Base-by-base conservation (phyloP, 2,329 filamentous ascomycete species). In the Neofusicoccum ribis region DNA sequence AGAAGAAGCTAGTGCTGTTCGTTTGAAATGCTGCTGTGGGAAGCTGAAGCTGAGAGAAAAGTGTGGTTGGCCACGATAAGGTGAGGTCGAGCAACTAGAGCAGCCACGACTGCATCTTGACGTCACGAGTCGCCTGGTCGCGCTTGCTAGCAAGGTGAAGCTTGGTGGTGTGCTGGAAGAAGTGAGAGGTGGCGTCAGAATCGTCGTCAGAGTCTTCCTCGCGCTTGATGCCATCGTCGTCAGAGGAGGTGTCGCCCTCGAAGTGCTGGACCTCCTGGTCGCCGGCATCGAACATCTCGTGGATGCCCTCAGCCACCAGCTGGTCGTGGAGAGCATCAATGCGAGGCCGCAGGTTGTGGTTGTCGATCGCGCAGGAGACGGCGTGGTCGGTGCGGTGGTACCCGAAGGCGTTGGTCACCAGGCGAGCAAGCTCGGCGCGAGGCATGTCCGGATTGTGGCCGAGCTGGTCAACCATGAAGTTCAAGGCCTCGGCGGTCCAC, bases 341-440 rank as follows among this genome's bases (percentile, higher is more conserved):
- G 5, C 34, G 17, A 3, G 12, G 11, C 0, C 47, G 44, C 12
- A 63, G 36, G 34, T 52, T 63, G 37, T 63, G 60, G 46, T 63
- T 51, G 20, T 63, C 60, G 8, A 64, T 64, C 27, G 61, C 61
- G 3, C 61, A 64, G 7, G 50, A 37, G 3, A 64, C 50, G 3
- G 61, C 50, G 34, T 64, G 61, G 14, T 31, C 50, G 17, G 27
- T 54, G 46, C 61, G 49, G 1, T 31, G 0, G 9, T 31, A 8
- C 12, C 17, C 14, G n/a, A 64, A 64, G 8, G 9, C 15, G 15
- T 3, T 46, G 5, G 31, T 31, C 14, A 64, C 39, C 7, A 37
- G 15, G 3, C 11, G 8, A 4, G 61, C 39, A 3, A 64, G 61
- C 5, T 47, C 17, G 4, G 17, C 2, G 17, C 50, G 49, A 34